Evolutionary conservation across 257 asterid genomes (phyloP).

Genomic region (Solanum paucissectum): DNA sequence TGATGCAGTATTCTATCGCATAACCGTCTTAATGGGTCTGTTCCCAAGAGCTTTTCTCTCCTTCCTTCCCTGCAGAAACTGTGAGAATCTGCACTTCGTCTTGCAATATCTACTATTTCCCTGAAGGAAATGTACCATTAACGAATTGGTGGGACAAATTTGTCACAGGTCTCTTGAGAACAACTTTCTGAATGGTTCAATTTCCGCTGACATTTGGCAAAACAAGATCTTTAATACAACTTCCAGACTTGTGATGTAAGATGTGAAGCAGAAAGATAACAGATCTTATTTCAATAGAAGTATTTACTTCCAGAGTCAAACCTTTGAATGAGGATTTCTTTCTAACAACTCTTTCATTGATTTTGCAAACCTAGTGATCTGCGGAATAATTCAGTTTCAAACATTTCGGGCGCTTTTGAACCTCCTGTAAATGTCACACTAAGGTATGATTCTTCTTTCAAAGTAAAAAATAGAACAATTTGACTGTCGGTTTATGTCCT

Average conservation of each 20-base stretch:
- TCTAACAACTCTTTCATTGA: conserved; percentile 2
- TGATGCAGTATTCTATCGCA: conserved; percentile 33
- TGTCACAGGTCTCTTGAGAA: conserved; percentile 28
- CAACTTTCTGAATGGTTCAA: conserved; percentile 31
- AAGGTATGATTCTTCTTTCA: conserved; percentile 17
- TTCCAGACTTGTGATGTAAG: conserved; percentile 29
- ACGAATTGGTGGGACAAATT: background rate
- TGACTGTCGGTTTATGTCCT: background rate
- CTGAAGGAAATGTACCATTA: background rate
- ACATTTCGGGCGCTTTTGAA: conserved; percentile 24
- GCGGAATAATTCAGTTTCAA: conserved; percentile 20
- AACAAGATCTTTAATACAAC: conserved; percentile 21
- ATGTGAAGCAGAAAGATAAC: background rate
- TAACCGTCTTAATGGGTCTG: conserved; percentile 29
- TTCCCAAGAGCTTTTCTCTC: conserved; percentile 24
- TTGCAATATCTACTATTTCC: background rate
- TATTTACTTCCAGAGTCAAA: background rate
- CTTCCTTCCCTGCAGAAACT: conserved; percentile 36
- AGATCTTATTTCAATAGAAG: background rate
- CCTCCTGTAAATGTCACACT: conserved; percentile 33
- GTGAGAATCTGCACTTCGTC: conserved; percentile 15
- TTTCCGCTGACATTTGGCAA: conserved; percentile 23
- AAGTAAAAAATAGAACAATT: background rate
- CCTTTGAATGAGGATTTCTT: background rate
- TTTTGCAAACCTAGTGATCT: conserved; percentile 22